Evolutionary conservation across 257 asterid genomes (phyloP), one percentile per base, ranked within the genome.

Genomic region (Datura wrightii): DNA sequence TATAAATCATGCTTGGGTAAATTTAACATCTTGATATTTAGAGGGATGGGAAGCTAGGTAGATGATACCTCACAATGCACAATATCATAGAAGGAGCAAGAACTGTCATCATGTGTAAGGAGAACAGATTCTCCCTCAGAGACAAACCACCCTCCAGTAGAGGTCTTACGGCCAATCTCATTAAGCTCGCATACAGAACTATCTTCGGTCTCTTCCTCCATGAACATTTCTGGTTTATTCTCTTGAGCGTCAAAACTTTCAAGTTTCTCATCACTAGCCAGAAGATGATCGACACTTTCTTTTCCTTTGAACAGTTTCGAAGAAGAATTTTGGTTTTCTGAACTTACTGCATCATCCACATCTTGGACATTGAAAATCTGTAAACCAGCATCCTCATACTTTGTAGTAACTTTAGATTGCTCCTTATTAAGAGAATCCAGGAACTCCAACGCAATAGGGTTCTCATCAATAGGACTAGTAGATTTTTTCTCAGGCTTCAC

Each of bases 101-200:
- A 93, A 31, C 98, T 94, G 87, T 94, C 97, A 78, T 88, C 91
- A 69, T 93, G 97, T 71, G 93, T 90, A 37, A 95, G 96, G 83
- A 95, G 93, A 60, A 89, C 95, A 19, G 95, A 90, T 86, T 95
- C 98, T 86, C 98, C 98, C 88, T 93, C 97, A 0, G 98, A 94
- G 54, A 95, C 98, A 87, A 95, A 94, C 98, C 98, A 95, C 69
- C 98, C 98, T 86, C 94, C 94, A 5, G 97, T 94, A 46, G 98
- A 88, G 69, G 94, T 86, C 86, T 93, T 94, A 71, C 87, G 52
- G 50, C 98, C 96, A 48, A 95, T 94, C 66, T 89, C 94, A 80
- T 82, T 91, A 85, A 92, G 83, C 72, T 90, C 85, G 82, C 71
- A 81, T 31, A 81, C 86, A 52, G 82, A 65, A 79, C 78, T 76